phyloP scores from a whole-genome alignment of 2,329 filamentous ascomycete genomes.

The Akanthomyces dipterigenus region DNA sequence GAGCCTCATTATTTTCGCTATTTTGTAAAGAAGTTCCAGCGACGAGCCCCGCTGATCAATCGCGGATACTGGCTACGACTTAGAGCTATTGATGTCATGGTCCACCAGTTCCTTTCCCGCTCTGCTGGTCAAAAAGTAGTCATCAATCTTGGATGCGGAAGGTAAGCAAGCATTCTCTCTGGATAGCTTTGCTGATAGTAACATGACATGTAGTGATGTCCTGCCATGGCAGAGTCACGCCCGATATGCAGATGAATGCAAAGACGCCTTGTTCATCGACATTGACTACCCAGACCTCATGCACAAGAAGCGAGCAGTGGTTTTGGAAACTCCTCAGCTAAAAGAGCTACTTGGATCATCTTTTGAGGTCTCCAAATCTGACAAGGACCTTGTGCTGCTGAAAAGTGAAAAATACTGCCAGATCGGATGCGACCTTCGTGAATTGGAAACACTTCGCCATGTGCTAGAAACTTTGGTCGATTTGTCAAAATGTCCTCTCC shows the following conservation, averaged over 20 bases:
- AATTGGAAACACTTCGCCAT: slow-evolving; percentile 54
- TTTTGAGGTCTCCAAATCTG: slow-evolving; percentile 28
- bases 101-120: slow-evolving; percentile 63
- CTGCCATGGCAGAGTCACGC: slow-evolving; percentile 77
- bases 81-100: slow-evolving; percentile 69
- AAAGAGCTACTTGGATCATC: slow-evolving; percentile 26
- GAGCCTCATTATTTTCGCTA: slow-evolving; percentile 80
- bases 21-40: slow-evolving; percentile 78
- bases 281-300: slow-evolving; percentile 82
- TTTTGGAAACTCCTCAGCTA: slow-evolving; percentile 57
- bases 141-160: slow-evolving; percentile 83
- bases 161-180: slow-evolving; percentile 49
- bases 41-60: slow-evolving; percentile 83
- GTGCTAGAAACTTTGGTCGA: slow-evolving; percentile 54
- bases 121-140: slow-evolving; percentile 60
- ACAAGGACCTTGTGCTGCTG: slow-evolving; percentile 46
- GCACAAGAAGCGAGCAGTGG: slow-evolving; percentile 61
- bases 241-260: slow-evolving; percentile 53
- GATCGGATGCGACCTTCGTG: slow-evolving; percentile 72
- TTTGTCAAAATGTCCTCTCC: slow-evolving; percentile 51
- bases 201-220: slow-evolving; percentile 58
- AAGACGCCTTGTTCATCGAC: slow-evolving; percentile 65
- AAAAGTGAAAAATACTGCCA: slow-evolving; percentile 67
- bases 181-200: not conserved
- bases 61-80: slow-evolving; percentile 83